Percentiles rank a stretch among this genome's conserved stretches.
Evolutionary conservation across 176 grass and related monocot genomes (phyloP).

Genomic region (Alloteropsis semialata): DNA sequence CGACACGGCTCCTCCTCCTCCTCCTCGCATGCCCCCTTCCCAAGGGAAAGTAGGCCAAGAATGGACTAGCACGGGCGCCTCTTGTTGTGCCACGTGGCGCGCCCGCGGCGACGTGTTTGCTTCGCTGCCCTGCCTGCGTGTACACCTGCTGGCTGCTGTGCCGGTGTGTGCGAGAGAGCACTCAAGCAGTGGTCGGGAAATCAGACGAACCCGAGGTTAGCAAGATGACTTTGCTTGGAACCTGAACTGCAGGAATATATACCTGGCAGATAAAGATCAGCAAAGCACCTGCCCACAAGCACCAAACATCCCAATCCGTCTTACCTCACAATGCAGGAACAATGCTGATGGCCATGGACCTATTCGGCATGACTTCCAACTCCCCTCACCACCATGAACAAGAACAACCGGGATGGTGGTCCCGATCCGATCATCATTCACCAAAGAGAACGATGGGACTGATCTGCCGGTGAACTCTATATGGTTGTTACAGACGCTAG

Average conservation of each 20-base stretch:
- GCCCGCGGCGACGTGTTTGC: conserved; percentile 9
- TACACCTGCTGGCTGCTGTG: neutral
- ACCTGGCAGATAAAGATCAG: neutral
- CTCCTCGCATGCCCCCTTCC: neutral
- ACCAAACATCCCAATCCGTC: no score
- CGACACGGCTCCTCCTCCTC: conserved; percentile 4
- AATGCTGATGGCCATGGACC: no score
- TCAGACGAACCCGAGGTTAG: no score
- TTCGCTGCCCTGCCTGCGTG: neutral
- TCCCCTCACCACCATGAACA: neutral
- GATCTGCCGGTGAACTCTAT: neutral
- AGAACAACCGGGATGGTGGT: no score
- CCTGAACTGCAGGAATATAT: neutral
- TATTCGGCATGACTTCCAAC: no score
- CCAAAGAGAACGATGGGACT: neutral
- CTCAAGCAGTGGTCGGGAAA: no score
- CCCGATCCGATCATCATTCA: neutral
- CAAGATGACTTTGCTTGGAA: neutral
- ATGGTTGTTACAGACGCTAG: neutral
- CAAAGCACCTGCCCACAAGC: neutral
- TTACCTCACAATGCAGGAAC: no score
- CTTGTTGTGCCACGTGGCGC: no score
- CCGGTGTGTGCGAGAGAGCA: no score
- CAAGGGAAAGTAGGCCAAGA: neutral
- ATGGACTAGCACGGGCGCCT: no score